Evolutionary conservation across 2,329 filamentous ascomycete species (phyloP), one percentile per base, ranked within the genome.

Genomic region (Emergomyces orientalis): DNA sequence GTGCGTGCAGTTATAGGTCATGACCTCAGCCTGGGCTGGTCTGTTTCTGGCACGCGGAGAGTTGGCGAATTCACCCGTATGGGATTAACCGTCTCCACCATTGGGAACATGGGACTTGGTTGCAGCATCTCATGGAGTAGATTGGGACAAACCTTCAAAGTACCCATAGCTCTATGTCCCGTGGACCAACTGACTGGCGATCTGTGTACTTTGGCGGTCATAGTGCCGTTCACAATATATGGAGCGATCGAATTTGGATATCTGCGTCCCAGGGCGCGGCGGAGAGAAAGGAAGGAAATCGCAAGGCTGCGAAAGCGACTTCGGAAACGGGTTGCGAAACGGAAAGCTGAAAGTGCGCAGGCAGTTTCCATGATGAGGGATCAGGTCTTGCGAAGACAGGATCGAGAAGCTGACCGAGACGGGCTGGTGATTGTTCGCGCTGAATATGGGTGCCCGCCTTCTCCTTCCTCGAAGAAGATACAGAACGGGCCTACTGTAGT

Each of bases 311-410:
- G 74, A 61, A 76, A 74, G 57, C 70, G 74, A 63, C 64, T 79
- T 32, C 73, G 69, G 63, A 73, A 70, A 63, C 65, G 71, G 32
- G 68, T 78, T 51, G 70, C 72, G 1, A 71, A 74, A 65, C 73
- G 73, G 60, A 71, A 67, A 56, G 70, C 67, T 9, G 75, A 79
- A 60, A 77, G 75, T 60, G 62, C 67, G 43, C 71, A 78, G 63
- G 75, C 76, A 27, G 73, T 77, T 43, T 70, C 73, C 47, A 66
- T 79, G 52, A 77, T 79, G 77, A 60, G 61, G 1, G 74, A 78
- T 6, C 72, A 75, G 59, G 75, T 78, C 8, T 69, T 65, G 60
- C 70, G 75, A 25, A 70, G 75, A 39, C 77, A 78, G 64, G 69
- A 67, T 6, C 69, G 68, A 41, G 77, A 78, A 61, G 68, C 68